These are phyloP conservation scores for Vishniacozyma victoriae DNA, from an alignment of 768 basidiomycete genomes.

Conservation along the genomic window DNA sequence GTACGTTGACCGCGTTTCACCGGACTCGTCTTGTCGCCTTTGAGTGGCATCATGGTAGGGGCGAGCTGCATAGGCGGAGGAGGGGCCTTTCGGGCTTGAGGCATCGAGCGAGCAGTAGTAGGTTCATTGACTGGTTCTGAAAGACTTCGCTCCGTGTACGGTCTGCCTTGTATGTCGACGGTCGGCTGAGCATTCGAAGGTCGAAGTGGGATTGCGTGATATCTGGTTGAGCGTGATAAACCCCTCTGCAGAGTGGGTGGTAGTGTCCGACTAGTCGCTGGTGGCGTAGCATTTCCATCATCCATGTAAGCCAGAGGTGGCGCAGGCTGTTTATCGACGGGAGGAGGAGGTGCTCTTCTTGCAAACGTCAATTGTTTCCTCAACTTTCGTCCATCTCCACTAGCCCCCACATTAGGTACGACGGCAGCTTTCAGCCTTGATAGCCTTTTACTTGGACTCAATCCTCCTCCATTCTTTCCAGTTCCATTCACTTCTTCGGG, in stretches of 20 bases:
- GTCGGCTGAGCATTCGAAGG: no score
- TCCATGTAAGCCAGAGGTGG: no score
- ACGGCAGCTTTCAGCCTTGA: constrained; percentile 21
- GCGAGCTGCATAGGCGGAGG: background rate
- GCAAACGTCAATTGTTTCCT: constrained; percentile 28
- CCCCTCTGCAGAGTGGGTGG: no score
- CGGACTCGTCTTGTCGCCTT: constrained; percentile 4
- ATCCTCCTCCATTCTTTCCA: constrained; percentile 1
- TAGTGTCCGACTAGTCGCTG: no score
- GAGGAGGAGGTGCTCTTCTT: constrained; percentile 32
- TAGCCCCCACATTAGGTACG: background rate
- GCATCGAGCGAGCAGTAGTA: background rate
- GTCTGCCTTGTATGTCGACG: no score
- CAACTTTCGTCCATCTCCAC: constrained; percentile 10
- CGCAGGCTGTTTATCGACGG: constrained; percentile 4
- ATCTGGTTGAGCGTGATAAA: no score
- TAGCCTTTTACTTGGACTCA: constrained; percentile 26
- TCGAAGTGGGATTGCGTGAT: no score
- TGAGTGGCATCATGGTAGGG: constrained; percentile 22
- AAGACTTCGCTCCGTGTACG: no score
- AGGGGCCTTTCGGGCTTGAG: background rate
- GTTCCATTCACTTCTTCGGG: constrained; percentile 29
- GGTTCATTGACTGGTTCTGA: background rate
- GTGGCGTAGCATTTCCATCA: no score
- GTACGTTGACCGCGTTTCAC: background rate